Evolutionary conservation across 306 rosid genomes (phyloP), one percentile per base, ranked within the genome.

Genomic region (Cajanus cajan): DNA sequence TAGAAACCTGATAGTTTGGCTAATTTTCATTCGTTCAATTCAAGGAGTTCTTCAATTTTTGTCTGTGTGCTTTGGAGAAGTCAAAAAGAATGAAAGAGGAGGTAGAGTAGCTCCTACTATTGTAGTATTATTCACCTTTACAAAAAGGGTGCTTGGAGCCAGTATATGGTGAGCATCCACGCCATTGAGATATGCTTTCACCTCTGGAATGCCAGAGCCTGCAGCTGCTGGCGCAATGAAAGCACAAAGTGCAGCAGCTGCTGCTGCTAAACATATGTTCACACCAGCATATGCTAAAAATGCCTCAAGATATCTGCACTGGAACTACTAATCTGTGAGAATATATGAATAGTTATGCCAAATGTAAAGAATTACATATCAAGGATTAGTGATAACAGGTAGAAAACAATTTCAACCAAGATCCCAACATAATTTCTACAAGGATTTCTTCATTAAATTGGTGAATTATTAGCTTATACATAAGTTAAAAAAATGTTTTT

Each of bases 131-230:
- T 74, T 73, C 14, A 94, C 98, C 97, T 94, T 94, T 36, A 94
- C 98, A 78, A 91, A 86, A 75, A 94, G 97, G 66, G 97, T 94
- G 78, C 86, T 77, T 24, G 98, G 98, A 78, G 98, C 96, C 61
- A 94, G 84, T 48, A 91, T 90, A 59, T 90, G 77, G 78, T 91
- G 82, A 81, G 96, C 91, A 84, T 94, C 98, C 4, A 94, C 71
- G 11, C 98, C 98, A 36, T 94, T 94, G 79, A 94, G 97, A 85
- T 94, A 91, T 36, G 97, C 98, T 89, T 94, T 94, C 76, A 94
- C 97, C 89, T 94, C 98, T 14, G 98, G 98, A 76, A 94, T 91
- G 37, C 98, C 97, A 55, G 98, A 94, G 37, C 98, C 98, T 65
- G 98, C 97, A 66, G 98, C 98, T 22, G 96, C 92, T 8, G 98